Evolutionary conservation across 1,284 basidiomycete species (phyloP).

Genomic region (Thelephora terrestris): DNA sequence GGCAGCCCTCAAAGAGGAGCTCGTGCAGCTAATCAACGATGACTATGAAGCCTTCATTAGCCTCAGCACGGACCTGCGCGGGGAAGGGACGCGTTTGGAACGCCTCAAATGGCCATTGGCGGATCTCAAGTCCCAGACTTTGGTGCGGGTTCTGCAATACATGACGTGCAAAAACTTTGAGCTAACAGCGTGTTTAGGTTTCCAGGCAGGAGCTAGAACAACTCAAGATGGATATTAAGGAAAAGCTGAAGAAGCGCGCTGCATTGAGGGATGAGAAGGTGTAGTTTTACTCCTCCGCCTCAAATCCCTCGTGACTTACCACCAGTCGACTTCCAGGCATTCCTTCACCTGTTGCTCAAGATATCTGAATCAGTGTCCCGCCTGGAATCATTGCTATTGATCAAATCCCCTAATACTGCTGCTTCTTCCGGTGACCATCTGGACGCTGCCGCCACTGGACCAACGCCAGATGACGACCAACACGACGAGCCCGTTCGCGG

Average conservation of each 20-base stretch:
- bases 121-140: conserved; percentile 54
- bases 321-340: conserved; percentile 36
- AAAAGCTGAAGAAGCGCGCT: conserved; percentile 65
- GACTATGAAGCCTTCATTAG: conserved; percentile 98
- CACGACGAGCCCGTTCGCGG: conserved; percentile 36
- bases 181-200: conserved; percentile 29
- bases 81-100: conserved; percentile 68
- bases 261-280: conserved; percentile 79
- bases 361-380: conserved; percentile 81
- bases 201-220: conserved; percentile 52
- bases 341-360: conserved; percentile 78
- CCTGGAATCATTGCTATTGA: conserved; percentile 72
- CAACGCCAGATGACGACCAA: neutral
- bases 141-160: conserved; percentile 38
- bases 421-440: neutral
- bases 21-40: conserved; percentile 92
- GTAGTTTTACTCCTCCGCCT: conserved; percentile 2
- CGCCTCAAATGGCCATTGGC: conserved; percentile 57
- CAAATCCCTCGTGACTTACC: neutral
- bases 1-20: conserved; percentile 76
- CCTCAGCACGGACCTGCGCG: conserved; percentile 80
- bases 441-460: neutral
- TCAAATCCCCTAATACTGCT: conserved; percentile 33
- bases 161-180: neutral
- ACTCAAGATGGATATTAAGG: conserved; percentile 67